Conservation (phyloP, 176 grass and related monocot genomes). For the Stipa capillata region DNA sequence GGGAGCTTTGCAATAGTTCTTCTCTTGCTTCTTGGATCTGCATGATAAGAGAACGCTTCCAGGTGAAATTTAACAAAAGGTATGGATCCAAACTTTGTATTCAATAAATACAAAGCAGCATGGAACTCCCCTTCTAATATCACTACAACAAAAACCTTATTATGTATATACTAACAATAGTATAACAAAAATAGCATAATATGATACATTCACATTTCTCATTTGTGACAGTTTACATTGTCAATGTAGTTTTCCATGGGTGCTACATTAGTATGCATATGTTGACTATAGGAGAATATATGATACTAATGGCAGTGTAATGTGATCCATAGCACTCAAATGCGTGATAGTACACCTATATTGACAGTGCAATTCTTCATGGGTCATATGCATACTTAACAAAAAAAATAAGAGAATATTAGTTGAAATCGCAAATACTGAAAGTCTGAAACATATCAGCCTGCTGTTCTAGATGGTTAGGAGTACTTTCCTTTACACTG, state of each 20-base stretch:
- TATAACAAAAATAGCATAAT: not conserved
- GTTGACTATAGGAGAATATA: not conserved
- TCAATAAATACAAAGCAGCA: too few species aligned
- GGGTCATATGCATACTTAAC: not conserved
- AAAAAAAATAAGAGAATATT: not conserved
- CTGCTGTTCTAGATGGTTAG: not conserved
- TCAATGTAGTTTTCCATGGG: not conserved
- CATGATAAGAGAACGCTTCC: not conserved
- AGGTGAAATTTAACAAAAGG: not conserved
- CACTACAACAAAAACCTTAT: not conserved
- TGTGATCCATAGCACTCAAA: not conserved
- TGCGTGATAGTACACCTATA: not conserved
- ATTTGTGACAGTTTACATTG: not conserved
- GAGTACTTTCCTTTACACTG: not conserved
- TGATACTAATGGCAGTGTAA: not conserved
- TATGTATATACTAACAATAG: not conserved
- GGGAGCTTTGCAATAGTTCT: conserved; percentile 36
- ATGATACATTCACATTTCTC: not conserved
- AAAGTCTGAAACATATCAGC: not conserved
- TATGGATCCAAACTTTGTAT: too few species aligned
- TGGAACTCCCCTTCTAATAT: not conserved
- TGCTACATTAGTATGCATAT: not conserved
- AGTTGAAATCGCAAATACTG: not conserved
- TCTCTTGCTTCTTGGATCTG: conserved; percentile 62
- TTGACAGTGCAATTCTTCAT: too few species aligned